Base-by-base conservation (phyloP, 1,284 basidiomycete species). In the Cutaneotrichosporon arboriforme region DNA sequence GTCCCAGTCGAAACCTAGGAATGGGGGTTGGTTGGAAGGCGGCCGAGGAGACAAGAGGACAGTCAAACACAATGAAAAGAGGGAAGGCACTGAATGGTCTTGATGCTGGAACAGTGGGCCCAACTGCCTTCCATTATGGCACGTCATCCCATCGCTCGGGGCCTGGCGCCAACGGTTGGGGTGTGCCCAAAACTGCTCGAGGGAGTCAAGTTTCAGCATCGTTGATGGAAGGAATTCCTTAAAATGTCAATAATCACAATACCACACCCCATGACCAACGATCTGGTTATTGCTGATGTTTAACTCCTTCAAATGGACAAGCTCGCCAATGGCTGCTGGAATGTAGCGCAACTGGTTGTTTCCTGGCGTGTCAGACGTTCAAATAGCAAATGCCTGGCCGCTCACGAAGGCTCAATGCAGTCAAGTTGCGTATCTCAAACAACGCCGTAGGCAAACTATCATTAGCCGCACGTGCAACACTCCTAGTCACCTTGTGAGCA, bases 281-380 rank as follows among this genome's bases (percentile, higher is more conserved):
- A 76, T 70, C 22, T 59, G 51, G 49, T 76, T 76, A 51, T 64
- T 64, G 26, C 69, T 64, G 34, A 76, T 71, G 49, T 72, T 75
- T 18, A 76, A 62, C 46, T 70, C 69, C 45, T 65, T 67, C 21
- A 76, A 56, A 39, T 72, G 59, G 9, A 49, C 38, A 7, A 76
- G 59, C 17, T 66, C 61, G 1, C 72, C 72, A 37, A 76, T 72
- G 3, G 73, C 73, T 4, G 74, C 69, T 0, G 75, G 75, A 1
- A 76, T 50, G 0, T 58, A 46, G 0, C 51, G 63, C 12, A 76
- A 49, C 15, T 65, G 51, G 45, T 76, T 76, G 22, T 61, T 57
- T 1, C 66, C 72, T 72, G 58, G 8, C 8, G 14, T 12, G 31
- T 54, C 48, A 54, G 52, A 21, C 15, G 15, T 1, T 1, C 15